A percentile compares a stretch with the other conserved stretches of the same genome.
phyloP scores from a whole-genome alignment of 805 yeast genomes.

The Lachancea sp. region DNA sequence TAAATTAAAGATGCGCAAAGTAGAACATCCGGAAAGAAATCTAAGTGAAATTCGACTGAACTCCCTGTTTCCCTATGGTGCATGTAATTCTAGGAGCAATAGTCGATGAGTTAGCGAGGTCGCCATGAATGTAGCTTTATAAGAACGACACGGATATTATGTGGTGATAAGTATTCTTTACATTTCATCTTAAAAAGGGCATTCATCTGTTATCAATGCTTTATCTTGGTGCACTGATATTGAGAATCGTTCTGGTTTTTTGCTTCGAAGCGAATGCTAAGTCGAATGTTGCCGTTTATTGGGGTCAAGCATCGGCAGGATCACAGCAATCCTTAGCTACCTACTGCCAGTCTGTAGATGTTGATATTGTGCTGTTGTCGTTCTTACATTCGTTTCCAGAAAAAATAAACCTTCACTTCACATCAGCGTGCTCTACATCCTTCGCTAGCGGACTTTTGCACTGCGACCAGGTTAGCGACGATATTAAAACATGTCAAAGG shows the following conservation, averaged over 20 bases:
- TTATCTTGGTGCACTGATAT: not conserved
- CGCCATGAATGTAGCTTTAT: too few species aligned
- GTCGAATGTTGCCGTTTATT: slow-evolving; percentile 67
- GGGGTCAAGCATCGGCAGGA: slow-evolving; percentile 84
- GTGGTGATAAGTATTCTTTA: too few species aligned
- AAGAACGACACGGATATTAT: too few species aligned
- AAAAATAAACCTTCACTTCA: slow-evolving; percentile 46
- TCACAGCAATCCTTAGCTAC: slow-evolving; percentile 38
- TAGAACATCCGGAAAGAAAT: too few species aligned
- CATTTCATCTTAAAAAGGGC: too few species aligned
- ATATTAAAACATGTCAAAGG: slow-evolving; percentile 68
- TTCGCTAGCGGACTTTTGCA: slow-evolving; percentile 39
- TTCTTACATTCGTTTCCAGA: slow-evolving; percentile 61
- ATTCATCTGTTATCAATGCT: too few species aligned
- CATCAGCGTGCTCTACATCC: slow-evolving; percentile 42
- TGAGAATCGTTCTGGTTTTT: not conserved
- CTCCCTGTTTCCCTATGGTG: too few species aligned
- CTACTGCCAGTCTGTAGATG: slow-evolving; percentile 63
- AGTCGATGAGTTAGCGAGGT: too few species aligned
- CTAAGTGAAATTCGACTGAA: too few species aligned
- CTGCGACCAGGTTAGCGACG: slow-evolving; percentile 54
- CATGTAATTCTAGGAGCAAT: too few species aligned
- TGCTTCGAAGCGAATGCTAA: slow-evolving; percentile 38
- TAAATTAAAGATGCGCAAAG: too few species aligned
- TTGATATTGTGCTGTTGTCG: slow-evolving; percentile 66